Evolutionary conservation across 2,329 filamentous ascomycete species (phyloP), one percentile per base, ranked within the genome.

Genomic region (Microsporum canis): DNA sequence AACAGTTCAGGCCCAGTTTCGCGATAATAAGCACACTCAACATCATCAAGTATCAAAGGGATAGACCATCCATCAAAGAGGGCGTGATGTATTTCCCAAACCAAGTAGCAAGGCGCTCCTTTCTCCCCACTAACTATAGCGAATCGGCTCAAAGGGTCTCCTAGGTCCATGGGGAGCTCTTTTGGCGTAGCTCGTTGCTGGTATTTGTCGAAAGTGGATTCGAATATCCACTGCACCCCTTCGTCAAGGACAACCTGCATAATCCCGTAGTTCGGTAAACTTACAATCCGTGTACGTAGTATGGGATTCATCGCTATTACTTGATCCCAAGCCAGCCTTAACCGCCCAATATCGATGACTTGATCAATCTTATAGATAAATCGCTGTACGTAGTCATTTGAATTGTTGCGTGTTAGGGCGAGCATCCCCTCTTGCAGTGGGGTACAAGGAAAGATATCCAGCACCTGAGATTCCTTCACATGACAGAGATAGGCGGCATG

Each of bases 401-500:
- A 62, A 39, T 72, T 64, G 57, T 70, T 71, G 31, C 67, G 67
- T 0, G 71, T 72, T 14, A 75, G 66, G 0, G 73, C 72, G 41
- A 76, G 59, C 2, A 77, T 67, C 2, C 72, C 74, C 64, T 75
- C 73, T 61, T 77, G 75, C 0, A 76, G 65, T 3, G 73, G 66
- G 4, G 71, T 76, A 8, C 68, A 72, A 0, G 73, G 73, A 60
- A 75, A 75, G 1, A 70, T 66, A 60, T 77, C 73, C 58, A 51
- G 27, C 27, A 51, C 45, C 5, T 51, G 45, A 7, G 45, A 29
- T 51, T 51, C 45, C 45, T 51, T 51, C 4, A 51, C 45, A 51
- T 51, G 23, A 5, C 45, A 51, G 8, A 51, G 27, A 1, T 14
- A 12, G 10, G 45, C 27, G 3, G 45, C 27, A 31, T 51, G 45